Percentiles rank a stretch among this genome's conserved stretches.
Evolutionary conservation across 169 alveolate species (phyloP).

Genomic region (Theileria parva): DNA sequence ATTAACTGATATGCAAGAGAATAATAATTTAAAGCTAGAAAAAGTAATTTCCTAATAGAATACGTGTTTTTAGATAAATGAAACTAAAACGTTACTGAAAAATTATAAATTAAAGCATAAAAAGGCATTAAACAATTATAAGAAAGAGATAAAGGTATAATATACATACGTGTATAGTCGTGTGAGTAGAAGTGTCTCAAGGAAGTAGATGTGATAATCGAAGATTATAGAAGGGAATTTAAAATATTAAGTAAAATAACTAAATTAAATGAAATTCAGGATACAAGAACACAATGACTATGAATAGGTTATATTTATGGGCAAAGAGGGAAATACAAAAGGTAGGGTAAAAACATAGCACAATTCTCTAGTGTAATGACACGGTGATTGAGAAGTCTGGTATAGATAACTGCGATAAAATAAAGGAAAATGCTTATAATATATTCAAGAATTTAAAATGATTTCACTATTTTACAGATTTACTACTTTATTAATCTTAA

Average conservation of each 20-base stretch:
- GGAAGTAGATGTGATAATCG: constrained; percentile 34
- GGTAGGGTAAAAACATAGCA: background rate
- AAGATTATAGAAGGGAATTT: constrained; percentile 33
- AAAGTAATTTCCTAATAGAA: background rate
- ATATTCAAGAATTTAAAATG: constrained; percentile 28
- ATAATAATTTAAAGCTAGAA: background rate
- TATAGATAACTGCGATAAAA: constrained; percentile 19
- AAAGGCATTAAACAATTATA: background rate
- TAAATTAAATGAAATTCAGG: constrained; percentile 14
- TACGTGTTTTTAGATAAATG: constrained; percentile 17
- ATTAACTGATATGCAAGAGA: background rate
- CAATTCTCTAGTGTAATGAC: constrained; percentile 19
- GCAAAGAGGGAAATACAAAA: constrained; percentile 50
- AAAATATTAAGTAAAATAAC: constrained; percentile 3
- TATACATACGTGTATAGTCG: background rate
- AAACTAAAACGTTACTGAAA: constrained; percentile 16
- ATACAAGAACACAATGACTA: constrained; percentile 27
- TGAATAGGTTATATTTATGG: constrained; percentile 50
- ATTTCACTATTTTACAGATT: background rate
- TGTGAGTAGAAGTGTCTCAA: background rate
- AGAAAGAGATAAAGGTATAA: constrained; percentile 22
- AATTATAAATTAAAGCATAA: constrained; percentile 15
- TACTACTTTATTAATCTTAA: background rate
- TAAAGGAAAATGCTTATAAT: constrained; percentile 4
- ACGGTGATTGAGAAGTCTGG: constrained; percentile 22